Base-by-base conservation (phyloP, 2,329 filamentous ascomycete species). In the Torrubiellomyces zombiae region DNA sequence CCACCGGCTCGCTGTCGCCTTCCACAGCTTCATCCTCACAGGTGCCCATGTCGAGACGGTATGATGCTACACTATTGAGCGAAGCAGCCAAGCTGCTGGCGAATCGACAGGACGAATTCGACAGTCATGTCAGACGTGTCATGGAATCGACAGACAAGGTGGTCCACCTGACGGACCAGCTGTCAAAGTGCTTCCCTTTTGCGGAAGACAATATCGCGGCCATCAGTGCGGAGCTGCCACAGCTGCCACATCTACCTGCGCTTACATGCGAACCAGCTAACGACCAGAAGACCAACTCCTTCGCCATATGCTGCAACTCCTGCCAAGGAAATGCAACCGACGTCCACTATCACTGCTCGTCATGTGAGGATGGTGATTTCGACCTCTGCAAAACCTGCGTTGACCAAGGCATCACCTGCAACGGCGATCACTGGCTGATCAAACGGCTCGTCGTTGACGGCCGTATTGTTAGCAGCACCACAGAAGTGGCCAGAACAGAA, bases 251-350 rank as follows among this genome's bases (percentile, higher is more conserved):
- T 16, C 14, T 14, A 20, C 20, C 15, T 9, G 10, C 13, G 23
- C 30, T 3, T 32, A 25, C 11, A 17, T 20, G 9, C 23, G 16
- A 26, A 28, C 12, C 24, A 23, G 12, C 20, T 20, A 16, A 26
- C 32, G 18, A 34, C 24, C 32, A 24, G 34, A 38, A 6, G 26
- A 39, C 20, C n/a, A n/a, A n/a, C n/a, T 28, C 29, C 18, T 93
- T 85, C 52, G 78, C 79, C 9, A 83, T 98, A 21, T 92, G 80
- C 60, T 98, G 89, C 67, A 95, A 98, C 56, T 67, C 70, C 47
- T 98, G 89, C 52, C 76, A 82, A 37, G 61, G 59, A 32, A 68
- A 73, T 20, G 82, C 94, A 41, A 67, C 75, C 15, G 73, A 82
- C 38, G 67, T 72, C 25, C 86, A 98, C 53, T 98, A 80, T 51